Evolutionary conservation across 805 yeast species (phyloP), one percentile per base, ranked within the genome.

Genomic region (Spathaspora girioi): DNA sequence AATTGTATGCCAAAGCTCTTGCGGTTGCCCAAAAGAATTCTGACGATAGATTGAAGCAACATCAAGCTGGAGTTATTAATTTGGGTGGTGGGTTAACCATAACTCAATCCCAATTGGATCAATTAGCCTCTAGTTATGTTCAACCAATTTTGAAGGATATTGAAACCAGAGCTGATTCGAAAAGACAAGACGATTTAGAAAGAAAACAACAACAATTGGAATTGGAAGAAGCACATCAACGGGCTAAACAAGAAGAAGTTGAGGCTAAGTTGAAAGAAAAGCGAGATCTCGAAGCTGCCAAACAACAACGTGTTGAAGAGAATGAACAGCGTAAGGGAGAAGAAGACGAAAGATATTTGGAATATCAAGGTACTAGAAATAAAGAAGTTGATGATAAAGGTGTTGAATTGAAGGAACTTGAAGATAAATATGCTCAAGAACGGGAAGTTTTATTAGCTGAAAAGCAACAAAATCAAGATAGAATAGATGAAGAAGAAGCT

Each of bases 71-170:
- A 38, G 60, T 68, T 38, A 74, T 90, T 59, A 78, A 89, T 62
- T 70, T 93, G 55, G 99, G 99, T 54, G 97, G 96, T 55, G 98
- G 97, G 1, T 76, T 89, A 52, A 81, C 78, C 61, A 82, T 93
- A 79, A 76, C 87, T 40, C 86, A 79, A 53, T 79, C 75, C 18
- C 97, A 92, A 61, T 81, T 94, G 54, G 86, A 89, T 56, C 78
- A 78, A 48, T 80, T 93, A 73, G 98, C 99, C 18, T 72, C 82
- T 54, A 78, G 83, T 45, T 76, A 88, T 62, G 96, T 94, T 52
- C 77, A 80, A 57, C 99, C 99, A 8, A 91, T 93, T 5, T 73
- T 93, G 61, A 77, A 75, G 40, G 92, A 89, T 66, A 82, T 93
- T 61, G 76, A 80, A 59, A 69, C 75, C 45, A 85, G 87, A 62